Base-by-base conservation (phyloP, 2,329 filamentous ascomycete genomes). In the Microascus cirrosus region DNA sequence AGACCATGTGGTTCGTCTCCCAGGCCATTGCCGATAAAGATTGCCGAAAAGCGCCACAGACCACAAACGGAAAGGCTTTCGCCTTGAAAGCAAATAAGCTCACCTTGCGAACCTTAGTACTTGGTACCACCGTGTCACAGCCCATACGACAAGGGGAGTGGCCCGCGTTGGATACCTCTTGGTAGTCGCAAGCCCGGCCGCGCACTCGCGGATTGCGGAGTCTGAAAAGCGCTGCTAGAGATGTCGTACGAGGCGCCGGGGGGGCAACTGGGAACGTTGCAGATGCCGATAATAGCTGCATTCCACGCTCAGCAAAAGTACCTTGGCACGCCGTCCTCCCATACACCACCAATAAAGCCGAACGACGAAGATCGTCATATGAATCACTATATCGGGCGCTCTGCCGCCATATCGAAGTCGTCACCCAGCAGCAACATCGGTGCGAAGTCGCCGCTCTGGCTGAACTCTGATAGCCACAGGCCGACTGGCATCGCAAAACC, bases 351-450 rank as follows among this genome's bases (percentile, higher is more conserved):
- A n/a, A 45, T n/a, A n/a, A 45, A 15, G 39, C 15, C 39, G 15
- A 34, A 10, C n/a, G n/a, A 28, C 39, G 20, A 58, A 54, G 56
- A 53, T 61, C 59, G 55, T 53, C 58, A 60, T 54, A 28, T 60
- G 53, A 66, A 62, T 64, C 67, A 66, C 62, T 65, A 63, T 59
- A 60, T 22, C 18, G 20, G 11, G 11, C 13, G 11, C 11, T n/a
- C 18, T 24, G 36, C 36, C 36, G 36, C 36, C 36, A 42, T 42
- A 42, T 42, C 36, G 28, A 32, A 8, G 28, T 32, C 28, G 28
- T 32, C 28, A 32, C 28, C 28, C 28, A 32, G 28, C 28, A 32
- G 28, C 28, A 32, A 4, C 28, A 32, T 8, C 4, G 28, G 28
- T 8, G 28, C 8, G 28, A 32, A 32, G 28, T 8, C 28, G 28